These are phyloP conservation scores for Xylaria sp. DNA, from an alignment of 2,329 filamentous ascomycete genomes.

Conservation along the genomic window DNA sequence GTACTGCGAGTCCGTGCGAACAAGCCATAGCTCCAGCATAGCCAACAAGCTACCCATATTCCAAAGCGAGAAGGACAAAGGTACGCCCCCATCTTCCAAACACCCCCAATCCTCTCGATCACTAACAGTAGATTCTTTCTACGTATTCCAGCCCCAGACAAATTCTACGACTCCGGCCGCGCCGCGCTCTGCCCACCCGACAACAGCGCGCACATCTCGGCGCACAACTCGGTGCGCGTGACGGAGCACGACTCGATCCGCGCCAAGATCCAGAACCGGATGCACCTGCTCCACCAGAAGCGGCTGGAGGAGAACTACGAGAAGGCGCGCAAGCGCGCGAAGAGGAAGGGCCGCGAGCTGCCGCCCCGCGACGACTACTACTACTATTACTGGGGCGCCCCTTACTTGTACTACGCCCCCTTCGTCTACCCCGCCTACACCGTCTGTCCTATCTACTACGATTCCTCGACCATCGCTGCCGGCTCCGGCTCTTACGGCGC, in stretches of 20 bases:
- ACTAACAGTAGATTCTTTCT: slow-evolving; percentile 1
- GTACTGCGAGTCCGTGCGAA: slow-evolving; percentile 81
- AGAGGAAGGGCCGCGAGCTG: slow-evolving; percentile 60
- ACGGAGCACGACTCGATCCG: slow-evolving; percentile 43
- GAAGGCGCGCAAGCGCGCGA: slow-evolving; percentile 62
- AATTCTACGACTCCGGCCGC: slow-evolving; percentile 60
- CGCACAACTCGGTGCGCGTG: slow-evolving; percentile 72
- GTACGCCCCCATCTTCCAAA: slow-evolving; percentile 35
- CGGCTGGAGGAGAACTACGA: slow-evolving; percentile 67
- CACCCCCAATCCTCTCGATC: not conserved
- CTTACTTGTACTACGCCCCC: slow-evolving; percentile 60
- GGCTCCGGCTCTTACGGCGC: slow-evolving; percentile 54
- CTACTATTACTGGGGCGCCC: slow-evolving; percentile 63
- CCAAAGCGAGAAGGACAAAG: slow-evolving; percentile 57
- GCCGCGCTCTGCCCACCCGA: slow-evolving; percentile 63
- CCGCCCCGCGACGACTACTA: slow-evolving; percentile 63
- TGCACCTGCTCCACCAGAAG: slow-evolving; percentile 50
- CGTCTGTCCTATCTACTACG: slow-evolving; percentile 46
- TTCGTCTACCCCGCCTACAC: slow-evolving; percentile 55
- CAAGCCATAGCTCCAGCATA: slow-evolving; percentile 62
- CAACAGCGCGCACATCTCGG: slow-evolving; percentile 75
- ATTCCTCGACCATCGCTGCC: slow-evolving; percentile 47
- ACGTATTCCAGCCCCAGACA: slow-evolving; percentile 51
- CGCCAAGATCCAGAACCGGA: slow-evolving; percentile 51
- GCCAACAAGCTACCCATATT: slow-evolving; percentile 59